Conservation (phyloP, 495 filamentous ascomycete genomes). For the Barbatosphaeria neglecta region DNA sequence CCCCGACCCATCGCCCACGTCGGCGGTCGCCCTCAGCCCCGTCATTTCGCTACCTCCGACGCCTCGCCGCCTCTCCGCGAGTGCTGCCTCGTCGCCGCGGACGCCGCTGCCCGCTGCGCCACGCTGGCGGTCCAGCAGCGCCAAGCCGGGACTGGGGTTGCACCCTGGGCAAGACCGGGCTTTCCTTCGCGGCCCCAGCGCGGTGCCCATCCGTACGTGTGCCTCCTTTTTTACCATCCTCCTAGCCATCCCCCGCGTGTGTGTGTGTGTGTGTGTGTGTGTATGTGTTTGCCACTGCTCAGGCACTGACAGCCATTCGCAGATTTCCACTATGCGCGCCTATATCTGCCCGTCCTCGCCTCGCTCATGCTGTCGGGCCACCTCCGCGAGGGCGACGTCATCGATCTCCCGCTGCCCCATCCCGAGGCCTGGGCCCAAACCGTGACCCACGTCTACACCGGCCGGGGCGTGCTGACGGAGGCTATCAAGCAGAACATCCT, state of each 20-base stretch:
- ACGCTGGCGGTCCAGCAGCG: neutral
- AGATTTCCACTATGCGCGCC: conserved; percentile 40
- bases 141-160: neutral
- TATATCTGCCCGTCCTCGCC: conserved; percentile 38
- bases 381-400: conserved; percentile 35
- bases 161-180: neutral
- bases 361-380: conserved; percentile 39
- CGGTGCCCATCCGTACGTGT: conserved; percentile 38
- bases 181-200: conserved; percentile 18
- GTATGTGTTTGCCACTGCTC: neutral
- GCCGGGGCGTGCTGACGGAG: conserved; percentile 31
- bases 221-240: neutral
- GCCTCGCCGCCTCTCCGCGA: conserved; percentile 4
- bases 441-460: conserved; percentile 40
- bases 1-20: conserved; percentile 11
- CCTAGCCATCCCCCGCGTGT: neutral
- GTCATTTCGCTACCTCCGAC: conserved; percentile 1
- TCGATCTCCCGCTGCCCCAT: conserved; percentile 45
- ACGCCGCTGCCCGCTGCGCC: neutral
- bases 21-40: neutral
- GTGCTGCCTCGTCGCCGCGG: neutral
- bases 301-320: neutral
- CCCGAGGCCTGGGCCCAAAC: conserved; percentile 41
- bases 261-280: neutral
- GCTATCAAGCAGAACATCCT: conserved; percentile 38